Conservation (phyloP, 2,329 filamentous ascomycete species). For the Cladosporium cucumerinum region DNA sequence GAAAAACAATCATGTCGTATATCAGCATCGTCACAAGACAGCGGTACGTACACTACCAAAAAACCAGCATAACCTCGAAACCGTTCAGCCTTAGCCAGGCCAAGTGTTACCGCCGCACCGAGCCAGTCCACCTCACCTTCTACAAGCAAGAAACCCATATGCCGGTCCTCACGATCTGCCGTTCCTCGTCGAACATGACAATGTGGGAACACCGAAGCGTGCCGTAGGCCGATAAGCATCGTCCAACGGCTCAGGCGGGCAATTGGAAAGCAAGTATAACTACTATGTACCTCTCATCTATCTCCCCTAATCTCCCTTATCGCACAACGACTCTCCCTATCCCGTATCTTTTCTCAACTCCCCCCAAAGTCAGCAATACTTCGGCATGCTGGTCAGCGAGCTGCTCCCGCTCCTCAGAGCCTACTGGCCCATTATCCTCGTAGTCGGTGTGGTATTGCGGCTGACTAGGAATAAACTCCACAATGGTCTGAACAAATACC, state of each 20-base stretch:
- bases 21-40: not conserved
- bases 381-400: slow-evolving; percentile 32
- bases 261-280: not conserved
- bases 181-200: not conserved
- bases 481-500: slow-evolving; percentile 65
- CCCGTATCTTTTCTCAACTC: not conserved
- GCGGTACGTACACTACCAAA: not conserved
- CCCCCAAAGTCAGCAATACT: slow-evolving; percentile 6
- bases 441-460: slow-evolving; percentile 32
- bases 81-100: not conserved
- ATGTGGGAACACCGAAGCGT: not conserved
- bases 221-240: slow-evolving; percentile 12
- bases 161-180: slow-evolving; percentile 8
- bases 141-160: not conserved
- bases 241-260: not conserved
- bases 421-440: slow-evolving; percentile 43
- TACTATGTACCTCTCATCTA: not conserved
- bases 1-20: not conserved
- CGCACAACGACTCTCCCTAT: not conserved
- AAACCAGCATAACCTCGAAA: not conserved
- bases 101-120: not conserved
- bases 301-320: not conserved
- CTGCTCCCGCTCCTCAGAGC: slow-evolving; percentile 28
- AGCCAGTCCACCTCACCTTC: not conserved
- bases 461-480: slow-evolving; percentile 47